phyloP scores from a whole-genome alignment of 306 rosid species.

The Vigna trinervia region DNA sequence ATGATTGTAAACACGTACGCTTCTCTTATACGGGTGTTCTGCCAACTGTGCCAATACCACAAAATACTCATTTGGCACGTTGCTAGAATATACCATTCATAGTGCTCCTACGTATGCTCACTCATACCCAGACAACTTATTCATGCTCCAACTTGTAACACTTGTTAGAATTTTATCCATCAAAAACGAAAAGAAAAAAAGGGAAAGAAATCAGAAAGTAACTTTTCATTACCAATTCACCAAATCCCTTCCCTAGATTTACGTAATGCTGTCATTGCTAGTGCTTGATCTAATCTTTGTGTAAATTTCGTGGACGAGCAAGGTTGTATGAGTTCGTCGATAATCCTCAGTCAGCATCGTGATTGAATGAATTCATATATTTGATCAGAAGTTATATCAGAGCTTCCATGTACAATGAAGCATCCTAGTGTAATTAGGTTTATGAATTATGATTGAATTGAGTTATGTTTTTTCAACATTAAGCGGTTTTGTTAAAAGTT shows the following conservation, averaged over 20 bases:
- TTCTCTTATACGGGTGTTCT: slow-evolving; percentile 41
- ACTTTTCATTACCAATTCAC: slow-evolving; percentile 20
- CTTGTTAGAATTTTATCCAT: slow-evolving; percentile 45
- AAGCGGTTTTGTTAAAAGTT: background rate
- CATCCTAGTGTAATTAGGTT: background rate
- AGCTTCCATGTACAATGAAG: background rate
- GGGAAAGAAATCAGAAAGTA: slow-evolving; percentile 11
- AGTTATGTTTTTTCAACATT: background rate
- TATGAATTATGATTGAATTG: background rate
- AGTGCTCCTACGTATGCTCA: slow-evolving; percentile 35
- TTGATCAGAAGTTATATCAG: background rate
- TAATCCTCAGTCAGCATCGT: background rate
- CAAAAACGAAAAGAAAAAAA: background rate
- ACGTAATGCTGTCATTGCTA: background rate
- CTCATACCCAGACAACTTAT: slow-evolving; percentile 34
- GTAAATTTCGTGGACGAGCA: slow-evolving; percentile 19
- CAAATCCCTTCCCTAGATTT: background rate
- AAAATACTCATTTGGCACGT: slow-evolving; percentile 15
- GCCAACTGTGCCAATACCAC: slow-evolving; percentile 30
- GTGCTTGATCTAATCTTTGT: background rate
- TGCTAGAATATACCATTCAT: slow-evolving; percentile 39
- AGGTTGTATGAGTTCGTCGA: slow-evolving; percentile 12
- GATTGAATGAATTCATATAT: slow-evolving; percentile 12
- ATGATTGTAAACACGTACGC: slow-evolving; percentile 36
- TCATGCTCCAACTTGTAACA: slow-evolving; percentile 45